Percentiles rank a stretch among this genome's conserved stretches.
phyloP scores from a whole-genome alignment of 164 flowering plant genomes.

The Cinnamomum chago region DNA sequence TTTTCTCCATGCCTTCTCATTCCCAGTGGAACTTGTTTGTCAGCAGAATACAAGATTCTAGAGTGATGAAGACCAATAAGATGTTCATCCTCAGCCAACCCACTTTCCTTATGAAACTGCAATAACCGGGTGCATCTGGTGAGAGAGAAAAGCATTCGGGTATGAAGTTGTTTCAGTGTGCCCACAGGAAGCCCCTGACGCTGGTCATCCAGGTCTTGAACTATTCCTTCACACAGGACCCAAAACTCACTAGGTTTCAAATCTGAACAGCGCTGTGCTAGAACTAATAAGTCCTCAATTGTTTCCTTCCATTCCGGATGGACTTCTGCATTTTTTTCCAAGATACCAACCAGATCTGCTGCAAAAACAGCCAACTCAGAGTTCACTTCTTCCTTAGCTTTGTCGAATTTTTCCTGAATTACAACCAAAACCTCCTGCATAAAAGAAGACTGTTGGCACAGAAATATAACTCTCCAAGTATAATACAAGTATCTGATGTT shows the following conservation, averaged over 20 bases:
- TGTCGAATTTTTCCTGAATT: constrained; percentile 86
- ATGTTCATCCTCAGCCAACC: constrained; percentile 76
- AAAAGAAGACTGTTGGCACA: background rate
- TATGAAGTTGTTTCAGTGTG: constrained; percentile 84
- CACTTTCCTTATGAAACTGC: constrained; percentile 97
- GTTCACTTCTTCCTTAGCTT: constrained; percentile 98
- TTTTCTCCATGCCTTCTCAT: constrained; percentile 34
- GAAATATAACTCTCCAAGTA: background rate
- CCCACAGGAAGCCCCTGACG: constrained; percentile 97
- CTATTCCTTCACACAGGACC: constrained; percentile 99
- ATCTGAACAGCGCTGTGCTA: constrained; percentile 95
- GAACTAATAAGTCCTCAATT: constrained; percentile 80
- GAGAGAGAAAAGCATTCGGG: constrained; percentile 96
- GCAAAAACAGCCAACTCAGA: constrained; percentile 93
- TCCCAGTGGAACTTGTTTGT: constrained; percentile 46
- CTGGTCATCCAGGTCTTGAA: constrained; percentile 93
- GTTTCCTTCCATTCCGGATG: constrained; percentile 98
- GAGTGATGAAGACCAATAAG: constrained; percentile 62
- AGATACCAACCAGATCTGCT: constrained; percentile 77
- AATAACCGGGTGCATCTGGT: constrained; percentile 93
- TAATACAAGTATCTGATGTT: too few relatives aligned
- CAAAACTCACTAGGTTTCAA: constrained; percentile 91
- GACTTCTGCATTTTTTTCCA: constrained; percentile 84
- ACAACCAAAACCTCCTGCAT: constrained; percentile 76
- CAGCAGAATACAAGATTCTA: constrained; percentile 53